These are phyloP conservation scores for Botrytis galanthina DNA, from an alignment of 2,329 filamentous ascomycete species.

Conservation along the genomic window DNA sequence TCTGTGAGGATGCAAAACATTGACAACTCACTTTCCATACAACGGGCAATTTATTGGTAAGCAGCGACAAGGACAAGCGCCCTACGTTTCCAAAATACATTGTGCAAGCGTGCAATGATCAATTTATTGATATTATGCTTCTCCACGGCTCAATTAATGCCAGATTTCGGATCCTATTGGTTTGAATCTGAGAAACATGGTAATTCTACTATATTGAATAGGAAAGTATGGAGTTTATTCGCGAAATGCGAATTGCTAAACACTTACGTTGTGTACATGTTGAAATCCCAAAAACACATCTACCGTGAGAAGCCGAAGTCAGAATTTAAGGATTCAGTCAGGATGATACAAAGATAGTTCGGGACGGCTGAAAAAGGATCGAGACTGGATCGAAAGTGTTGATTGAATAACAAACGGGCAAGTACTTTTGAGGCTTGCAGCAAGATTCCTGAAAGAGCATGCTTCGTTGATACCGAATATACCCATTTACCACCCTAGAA, in stretches of 20 bases:
- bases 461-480: no score
- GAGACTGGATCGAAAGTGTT: neutral
- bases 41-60: neutral
- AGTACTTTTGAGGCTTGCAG: no score
- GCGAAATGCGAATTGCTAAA: neutral
- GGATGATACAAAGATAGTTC: neutral
- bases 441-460: no score
- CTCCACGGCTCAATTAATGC: neutral
- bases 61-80: neutral
- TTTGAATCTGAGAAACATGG: neutral
- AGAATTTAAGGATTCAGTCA: neutral
- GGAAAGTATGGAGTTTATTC: no score
- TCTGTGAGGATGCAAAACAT: neutral
- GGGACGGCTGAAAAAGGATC: neutral
- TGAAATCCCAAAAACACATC: neutral
- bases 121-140: neutral
- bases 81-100: neutral
- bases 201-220: neutral
- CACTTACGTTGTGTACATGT: neutral
- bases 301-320: neutral
- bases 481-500: neutral
- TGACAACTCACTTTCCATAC: neutral
- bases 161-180: neutral
- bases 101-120: neutral
- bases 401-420: neutral